A percentile compares a stretch with the other conserved stretches of the same genome.
phyloP scores from a whole-genome alignment of 495 filamentous ascomycete species.

The Penicillium tannophilum region DNA sequence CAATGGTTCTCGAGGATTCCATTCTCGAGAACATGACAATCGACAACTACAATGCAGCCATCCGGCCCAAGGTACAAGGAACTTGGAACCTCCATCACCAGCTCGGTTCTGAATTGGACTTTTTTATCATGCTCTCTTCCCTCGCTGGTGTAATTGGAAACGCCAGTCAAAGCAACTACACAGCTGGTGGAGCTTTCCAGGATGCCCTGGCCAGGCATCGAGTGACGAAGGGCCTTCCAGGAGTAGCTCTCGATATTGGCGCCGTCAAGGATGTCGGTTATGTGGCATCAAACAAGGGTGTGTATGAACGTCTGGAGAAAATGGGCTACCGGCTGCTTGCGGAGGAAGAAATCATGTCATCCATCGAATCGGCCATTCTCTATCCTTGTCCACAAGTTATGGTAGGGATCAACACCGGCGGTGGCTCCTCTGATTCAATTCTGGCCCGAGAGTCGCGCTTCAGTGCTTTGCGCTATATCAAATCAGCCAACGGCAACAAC shows the following conservation, averaged over 20 bases:
- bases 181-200: constrained; percentile 30
- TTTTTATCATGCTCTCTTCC: constrained; percentile 49
- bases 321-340: neutral
- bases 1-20: constrained; percentile 22
- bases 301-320: constrained; percentile 1
- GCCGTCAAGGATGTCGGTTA: constrained; percentile 25
- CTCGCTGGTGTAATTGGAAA: constrained; percentile 33
- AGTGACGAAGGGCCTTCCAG: constrained; percentile 26
- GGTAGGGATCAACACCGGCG: constrained; percentile 1
- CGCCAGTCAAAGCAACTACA: constrained; percentile 39
- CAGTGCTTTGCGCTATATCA: neutral
- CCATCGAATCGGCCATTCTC: constrained; percentile 4
- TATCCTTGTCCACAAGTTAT: constrained; percentile 1
- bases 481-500: constrained; percentile 1
- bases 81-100: constrained; percentile 55
- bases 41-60: constrained; percentile 37
- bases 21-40: constrained; percentile 45
- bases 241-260: constrained; percentile 33
- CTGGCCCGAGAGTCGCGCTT: neutral
- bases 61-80: constrained; percentile 29
- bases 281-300: constrained; percentile 17
- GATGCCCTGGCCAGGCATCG: constrained; percentile 37
- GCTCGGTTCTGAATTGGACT: constrained; percentile 34
- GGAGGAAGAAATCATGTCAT: constrained; percentile 1
- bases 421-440: neutral